Evolutionary conservation across 2,329 filamentous ascomycete species (phyloP).

Genomic region (Penicillium sp.): DNA sequence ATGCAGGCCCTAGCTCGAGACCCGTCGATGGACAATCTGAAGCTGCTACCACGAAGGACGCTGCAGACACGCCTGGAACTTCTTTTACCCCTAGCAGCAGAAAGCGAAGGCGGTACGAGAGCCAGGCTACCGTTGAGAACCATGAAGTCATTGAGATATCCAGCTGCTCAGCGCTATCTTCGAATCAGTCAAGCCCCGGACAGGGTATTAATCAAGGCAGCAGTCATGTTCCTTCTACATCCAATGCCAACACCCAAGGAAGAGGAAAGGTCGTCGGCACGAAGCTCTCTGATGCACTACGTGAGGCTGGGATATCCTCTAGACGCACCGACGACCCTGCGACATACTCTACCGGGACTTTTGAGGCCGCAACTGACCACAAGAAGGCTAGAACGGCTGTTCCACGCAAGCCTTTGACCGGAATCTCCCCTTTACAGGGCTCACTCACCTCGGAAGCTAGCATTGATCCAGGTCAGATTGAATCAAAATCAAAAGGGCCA

Average conservation of each 20-base stretch:
- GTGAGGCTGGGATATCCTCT: neutral
- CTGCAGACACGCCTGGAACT: neutral
- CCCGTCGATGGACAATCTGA: neutral
- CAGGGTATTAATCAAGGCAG: neutral
- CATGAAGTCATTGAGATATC: slow-evolving; percentile 8
- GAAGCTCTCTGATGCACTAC: slow-evolving; percentile 23
- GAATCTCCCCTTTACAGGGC: too few relatives aligned
- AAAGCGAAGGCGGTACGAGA: neutral
- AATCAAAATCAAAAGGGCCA: neutral
- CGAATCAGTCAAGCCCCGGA: neutral
- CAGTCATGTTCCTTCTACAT: neutral
- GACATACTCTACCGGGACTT: neutral
- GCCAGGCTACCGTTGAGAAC: neutral
- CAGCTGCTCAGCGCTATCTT: slow-evolving; percentile 5
- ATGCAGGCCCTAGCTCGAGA: neutral
- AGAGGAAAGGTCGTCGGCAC: slow-evolving; percentile 22
- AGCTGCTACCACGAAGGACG: neutral
- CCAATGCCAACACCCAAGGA: slow-evolving; percentile 4
- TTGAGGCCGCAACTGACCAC: too few relatives aligned
- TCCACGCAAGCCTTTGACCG: neutral
- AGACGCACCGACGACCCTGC: neutral
- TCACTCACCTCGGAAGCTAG: neutral
- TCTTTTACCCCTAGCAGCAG: neutral
- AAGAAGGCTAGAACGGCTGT: neutral
- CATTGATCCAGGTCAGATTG: neutral